Evolutionary conservation across 1,284 basidiomycete genomes (phyloP), one percentile per base, ranked within the genome.

Genomic region (Cryptococcus sp.): DNA sequence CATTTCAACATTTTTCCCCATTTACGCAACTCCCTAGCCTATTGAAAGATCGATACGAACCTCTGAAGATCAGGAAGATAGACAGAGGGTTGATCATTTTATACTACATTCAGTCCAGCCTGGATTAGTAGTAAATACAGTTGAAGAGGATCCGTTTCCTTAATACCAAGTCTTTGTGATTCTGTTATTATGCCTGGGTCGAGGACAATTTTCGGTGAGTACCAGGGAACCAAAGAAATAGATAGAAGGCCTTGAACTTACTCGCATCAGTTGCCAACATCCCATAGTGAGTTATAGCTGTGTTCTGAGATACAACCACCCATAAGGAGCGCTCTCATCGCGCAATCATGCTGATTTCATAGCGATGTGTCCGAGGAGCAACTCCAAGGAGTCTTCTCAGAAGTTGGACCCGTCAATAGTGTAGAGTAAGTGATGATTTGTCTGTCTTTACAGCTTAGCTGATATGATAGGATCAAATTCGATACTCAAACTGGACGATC

Each of bases 401-500:
- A 79, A 46, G 79, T 75, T 23, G 79, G 79, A 11, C 79, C 79
- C 7, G 79, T 80, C 36, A 63, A 68, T 42, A 74, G 74, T 43
- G 78, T 79, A 50, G 76, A 78, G 78, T 79, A 37, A 58, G 78
- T 61, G 15, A 10, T 11, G 7, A 14, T 33, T 50, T 14, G 51
- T 33, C 10, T 14, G 46, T 35, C 58, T 5, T 55, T 8, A n/a
- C n/a, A 33, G 5, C 33, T 33, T 36, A 33, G 11, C 14, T 52
- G 32, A 34, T 8, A 11, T 23, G 11, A 43, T 50, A 94, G 93
- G 71, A 84, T 96, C 61, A 94, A 98, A 52, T 97, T 93, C 77
- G 95, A 98, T 79, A 82, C 90, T 65, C 89, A 92, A 57, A 96
- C 93, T 15, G 93, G 94, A 55, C 92, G 95, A 75, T 90, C 93